These are phyloP conservation scores for Backusella macrospora DNA, from an alignment of 192 early-diverging fungal genomes.

Conservation along the genomic window DNA sequence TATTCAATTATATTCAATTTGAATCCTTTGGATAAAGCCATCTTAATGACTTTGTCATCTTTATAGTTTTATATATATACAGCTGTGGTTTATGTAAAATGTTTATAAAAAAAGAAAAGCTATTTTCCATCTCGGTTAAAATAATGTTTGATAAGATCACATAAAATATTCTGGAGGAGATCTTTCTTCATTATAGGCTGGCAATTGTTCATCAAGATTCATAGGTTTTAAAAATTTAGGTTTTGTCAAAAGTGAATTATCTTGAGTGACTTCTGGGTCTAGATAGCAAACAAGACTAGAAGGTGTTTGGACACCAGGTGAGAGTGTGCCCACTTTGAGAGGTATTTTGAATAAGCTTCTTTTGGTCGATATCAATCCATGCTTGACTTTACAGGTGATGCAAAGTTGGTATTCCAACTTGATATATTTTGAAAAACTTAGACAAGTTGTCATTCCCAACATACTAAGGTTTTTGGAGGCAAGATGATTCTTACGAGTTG, in stretches of 20 bases:
- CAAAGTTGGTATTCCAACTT: constrained; percentile 5
- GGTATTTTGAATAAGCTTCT: constrained; percentile 8
- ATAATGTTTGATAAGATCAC: background rate
- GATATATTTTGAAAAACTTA: constrained; percentile 9
- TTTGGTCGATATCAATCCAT: constrained; percentile 13
- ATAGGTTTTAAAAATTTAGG: constrained; percentile 22
- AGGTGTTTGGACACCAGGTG: background rate
- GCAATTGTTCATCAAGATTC: constrained; percentile 8
- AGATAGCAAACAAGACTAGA: background rate
- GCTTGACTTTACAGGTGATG: constrained; percentile 3
- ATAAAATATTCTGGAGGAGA: constrained; percentile 7
- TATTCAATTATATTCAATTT: background rate
- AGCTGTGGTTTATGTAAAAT: background rate
- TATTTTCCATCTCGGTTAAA: background rate
- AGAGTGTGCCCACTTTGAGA: constrained; percentile 9
- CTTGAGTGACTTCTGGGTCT: background rate
- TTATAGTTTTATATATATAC: background rate
- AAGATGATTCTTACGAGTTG: background rate
- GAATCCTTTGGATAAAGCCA: background rate
- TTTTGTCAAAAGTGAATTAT: constrained; percentile 14
- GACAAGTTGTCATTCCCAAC: constrained; percentile 14
- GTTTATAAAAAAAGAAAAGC: background rate
- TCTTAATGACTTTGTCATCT: background rate
- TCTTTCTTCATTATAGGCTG: constrained; percentile 5
- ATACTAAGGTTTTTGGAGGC: constrained; percentile 8